Evolutionary conservation across 176 grass and related monocot species (phyloP).

Genomic region (Bonia amplexicaulis): DNA sequence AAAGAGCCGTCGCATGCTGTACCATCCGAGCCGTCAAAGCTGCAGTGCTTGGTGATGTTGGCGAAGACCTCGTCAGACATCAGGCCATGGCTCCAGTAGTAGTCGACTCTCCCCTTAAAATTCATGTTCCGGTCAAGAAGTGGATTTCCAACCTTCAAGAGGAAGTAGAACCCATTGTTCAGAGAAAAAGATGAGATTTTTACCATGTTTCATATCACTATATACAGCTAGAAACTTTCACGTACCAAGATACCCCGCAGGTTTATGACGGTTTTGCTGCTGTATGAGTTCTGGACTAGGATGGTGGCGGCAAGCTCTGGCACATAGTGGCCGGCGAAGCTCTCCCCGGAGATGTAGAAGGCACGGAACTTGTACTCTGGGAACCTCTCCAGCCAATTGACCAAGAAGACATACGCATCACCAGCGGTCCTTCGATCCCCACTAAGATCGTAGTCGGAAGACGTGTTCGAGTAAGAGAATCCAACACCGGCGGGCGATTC

Average conservation of each 20-base stretch:
- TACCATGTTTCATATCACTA: background rate
- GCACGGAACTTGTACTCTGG: slow-evolving; percentile 34
- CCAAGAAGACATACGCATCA: slow-evolving; percentile 25
- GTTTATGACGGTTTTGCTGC: slow-evolving; percentile 23
- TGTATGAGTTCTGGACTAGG: slow-evolving; percentile 34
- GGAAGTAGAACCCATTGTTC: background rate
- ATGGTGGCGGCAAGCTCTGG: slow-evolving; percentile 38
- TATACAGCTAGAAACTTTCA: background rate
- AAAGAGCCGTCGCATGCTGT: background rate
- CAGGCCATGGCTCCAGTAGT: slow-evolving; percentile 38
- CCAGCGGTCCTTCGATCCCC: slow-evolving; percentile 38
- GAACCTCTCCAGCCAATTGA: slow-evolving; percentile 46
- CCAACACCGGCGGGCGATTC: slow-evolving; percentile 58
- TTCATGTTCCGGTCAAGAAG: slow-evolving; percentile 14
- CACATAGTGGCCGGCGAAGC: slow-evolving; percentile 49
- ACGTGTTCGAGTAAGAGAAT: slow-evolving; percentile 53
- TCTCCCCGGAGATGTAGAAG: slow-evolving; percentile 66
- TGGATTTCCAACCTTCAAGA: slow-evolving; percentile 43
- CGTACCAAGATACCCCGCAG: slow-evolving; percentile 38
- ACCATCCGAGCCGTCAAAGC: background rate
- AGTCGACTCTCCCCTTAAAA: background rate
- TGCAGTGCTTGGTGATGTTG: slow-evolving; percentile 39
- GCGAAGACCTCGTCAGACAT: slow-evolving; percentile 31
- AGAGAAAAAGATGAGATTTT: background rate
- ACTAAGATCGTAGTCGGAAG: slow-evolving; percentile 5